Base-by-base conservation (phyloP, 2,329 filamentous ascomycete species). In the Cladophialophora chaetospira region DNA sequence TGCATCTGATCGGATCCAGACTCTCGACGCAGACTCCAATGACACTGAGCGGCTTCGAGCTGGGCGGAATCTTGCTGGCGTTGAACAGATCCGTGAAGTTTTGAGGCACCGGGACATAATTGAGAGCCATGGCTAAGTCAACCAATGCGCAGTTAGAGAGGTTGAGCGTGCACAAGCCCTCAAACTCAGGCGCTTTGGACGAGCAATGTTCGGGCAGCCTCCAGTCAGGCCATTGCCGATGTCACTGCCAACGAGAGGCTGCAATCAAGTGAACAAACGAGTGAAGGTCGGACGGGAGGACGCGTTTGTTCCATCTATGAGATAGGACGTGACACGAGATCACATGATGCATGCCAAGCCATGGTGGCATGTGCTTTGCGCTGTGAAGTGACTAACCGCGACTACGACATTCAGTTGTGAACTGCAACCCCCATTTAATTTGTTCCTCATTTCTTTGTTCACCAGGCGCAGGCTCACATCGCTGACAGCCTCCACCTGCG, bases 21-120 rank as follows among this genome's bases (percentile, higher is more conserved):
- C 78, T 79, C 64, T 93, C 88, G 49, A 83, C 82, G 3, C 93
- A 82, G 3, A 93, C 72, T 1, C 90, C 91, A 48, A 91, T 80
- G 36, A 94, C 73, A 71, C 77, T 56, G 49, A 51, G 57, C 4
- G 11, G 17, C 21, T 35, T 23, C 11, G 46, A 33, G 29, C 25
- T 28, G 13, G 13, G 17, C 23, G 17, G 9, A 15, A 38, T 48
- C n/a, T 25, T 53, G 21, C 38, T 26, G 21, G 62, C 59, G 5
- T 60, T 72, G 67, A 63, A 79, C 70, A 83, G 71, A 38, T 73
- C 70, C 4, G 72, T 68, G 63, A 83, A 82, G 33, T 72, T 71
- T 1, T 68, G 54, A 2, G 78, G 78, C 9, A 59, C 9, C n/a
- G 54, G 47, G 13, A 47, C 43, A 35, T 53, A 42, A 19, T 33